phyloP scores from a whole-genome alignment of 805 yeast species.

The Ogataea ganodermae region DNA sequence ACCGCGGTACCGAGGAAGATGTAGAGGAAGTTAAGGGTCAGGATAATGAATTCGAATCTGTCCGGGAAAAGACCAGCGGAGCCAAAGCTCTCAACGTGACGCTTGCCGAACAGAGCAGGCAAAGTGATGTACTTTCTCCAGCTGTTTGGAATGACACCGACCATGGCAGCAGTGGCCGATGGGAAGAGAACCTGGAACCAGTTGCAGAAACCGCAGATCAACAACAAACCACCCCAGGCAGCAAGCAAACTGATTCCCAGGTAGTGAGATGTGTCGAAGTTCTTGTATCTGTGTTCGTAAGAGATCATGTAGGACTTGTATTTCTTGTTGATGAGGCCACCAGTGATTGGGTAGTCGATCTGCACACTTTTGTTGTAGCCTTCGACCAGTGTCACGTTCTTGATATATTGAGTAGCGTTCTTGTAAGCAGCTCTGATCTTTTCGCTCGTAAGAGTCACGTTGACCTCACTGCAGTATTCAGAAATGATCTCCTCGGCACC shows the following conservation, averaged over 20 bases:
- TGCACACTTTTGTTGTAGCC: conserved; percentile 36
- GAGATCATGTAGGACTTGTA: conserved; percentile 31
- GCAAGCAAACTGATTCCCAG: conserved; percentile 49
- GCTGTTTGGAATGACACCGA: conserved; percentile 30
- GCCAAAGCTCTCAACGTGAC: conserved; percentile 26
- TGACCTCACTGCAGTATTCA: conserved; percentile 20
- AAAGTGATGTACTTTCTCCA: conserved; percentile 30
- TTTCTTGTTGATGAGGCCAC: conserved; percentile 21
- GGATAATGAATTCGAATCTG: conserved; percentile 49
- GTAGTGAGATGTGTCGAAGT: conserved; percentile 43
- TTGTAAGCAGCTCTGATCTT: conserved; percentile 39
- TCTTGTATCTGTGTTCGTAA: conserved; percentile 35
- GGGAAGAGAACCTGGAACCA: conserved; percentile 46
- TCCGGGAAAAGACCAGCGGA: conserved; percentile 47
- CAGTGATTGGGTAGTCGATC: conserved; percentile 40
- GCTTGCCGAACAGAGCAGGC: conserved; percentile 26
- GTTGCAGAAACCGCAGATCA: conserved; percentile 44
- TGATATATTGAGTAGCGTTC: conserved; percentile 44
- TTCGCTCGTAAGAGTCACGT: conserved; percentile 34
- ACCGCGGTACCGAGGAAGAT: conserved; percentile 21
- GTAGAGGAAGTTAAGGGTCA: conserved; percentile 40
- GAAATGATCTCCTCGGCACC: conserved; percentile 27
- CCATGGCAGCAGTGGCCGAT: conserved; percentile 30
- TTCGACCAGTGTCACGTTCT: conserved; percentile 31
- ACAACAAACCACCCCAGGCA: conserved; percentile 49